These are phyloP conservation scores for Vanrija sp. DNA, from an alignment of 1,284 basidiomycete genomes.

Conservation along the genomic window DNA sequence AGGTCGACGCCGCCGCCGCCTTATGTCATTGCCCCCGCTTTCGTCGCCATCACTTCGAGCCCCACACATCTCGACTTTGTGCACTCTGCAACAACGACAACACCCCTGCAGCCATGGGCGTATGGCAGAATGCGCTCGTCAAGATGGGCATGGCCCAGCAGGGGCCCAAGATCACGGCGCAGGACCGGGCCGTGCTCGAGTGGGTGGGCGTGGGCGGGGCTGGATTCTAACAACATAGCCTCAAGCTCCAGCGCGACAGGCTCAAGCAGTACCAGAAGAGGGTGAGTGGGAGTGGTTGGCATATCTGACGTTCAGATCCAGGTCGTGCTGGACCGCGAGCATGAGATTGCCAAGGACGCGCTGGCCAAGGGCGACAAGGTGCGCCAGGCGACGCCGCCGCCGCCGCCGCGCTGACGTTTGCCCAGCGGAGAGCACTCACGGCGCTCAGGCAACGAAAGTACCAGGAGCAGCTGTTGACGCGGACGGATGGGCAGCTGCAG, in stretches of 20 bases:
- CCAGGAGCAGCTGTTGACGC: slow-evolving; percentile 78
- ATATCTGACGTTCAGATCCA: slow-evolving; percentile 63
- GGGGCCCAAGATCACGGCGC: slow-evolving; percentile 80
- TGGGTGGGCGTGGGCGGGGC: slow-evolving; percentile 51
- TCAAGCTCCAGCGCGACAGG: slow-evolving; percentile 94
- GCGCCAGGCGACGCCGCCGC: not conserved
- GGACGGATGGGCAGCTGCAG: slow-evolving; percentile 86
- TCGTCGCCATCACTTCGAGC: not conserved
- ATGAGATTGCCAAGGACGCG: slow-evolving; percentile 80
- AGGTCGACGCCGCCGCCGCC: not conserved
- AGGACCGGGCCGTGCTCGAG: slow-evolving; percentile 93
- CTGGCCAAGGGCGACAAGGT: slow-evolving; percentile 78
- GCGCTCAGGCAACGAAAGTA: slow-evolving; percentile 88
- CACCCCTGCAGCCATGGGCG: slow-evolving; percentile 28
- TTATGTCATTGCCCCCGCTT: not conserved
- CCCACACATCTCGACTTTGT: not conserved
- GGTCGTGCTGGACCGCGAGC: slow-evolving; percentile 76
- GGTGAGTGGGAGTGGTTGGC: slow-evolving; percentile 52
- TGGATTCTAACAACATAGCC: slow-evolving; percentile 50
- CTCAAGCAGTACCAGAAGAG: slow-evolving; percentile 91
- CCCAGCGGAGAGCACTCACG: slow-evolving; percentile 64
- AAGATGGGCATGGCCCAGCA: slow-evolving; percentile 60
- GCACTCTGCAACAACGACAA: not conserved
- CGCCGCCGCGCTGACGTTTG: not conserved
- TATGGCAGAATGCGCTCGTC: slow-evolving; percentile 35